A percentile compares a stretch with the other conserved stretches of the same genome.
These are phyloP conservation scores for Pseudoscleropodium purum DNA, from an alignment of 225 moss, liverwort and hornwort species.

Conservation along the genomic window DNA sequence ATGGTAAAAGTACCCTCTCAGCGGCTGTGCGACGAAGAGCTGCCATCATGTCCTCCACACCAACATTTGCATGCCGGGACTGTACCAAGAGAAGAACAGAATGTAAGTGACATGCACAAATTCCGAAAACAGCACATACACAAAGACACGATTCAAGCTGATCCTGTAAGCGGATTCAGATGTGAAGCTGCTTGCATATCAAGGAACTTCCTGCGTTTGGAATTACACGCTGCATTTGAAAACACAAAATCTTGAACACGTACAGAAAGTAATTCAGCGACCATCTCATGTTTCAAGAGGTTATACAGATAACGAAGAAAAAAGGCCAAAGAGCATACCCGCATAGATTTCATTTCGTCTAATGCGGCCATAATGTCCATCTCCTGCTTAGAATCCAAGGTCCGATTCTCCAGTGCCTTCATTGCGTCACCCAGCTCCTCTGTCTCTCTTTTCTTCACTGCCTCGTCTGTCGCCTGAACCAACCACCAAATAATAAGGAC, in stretches of 20 bases:
- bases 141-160: background rate
- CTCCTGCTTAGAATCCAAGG: constrained; percentile 81
- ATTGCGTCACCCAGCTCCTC: constrained; percentile 84
- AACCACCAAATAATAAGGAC: background rate
- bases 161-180: background rate
- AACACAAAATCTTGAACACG: background rate
- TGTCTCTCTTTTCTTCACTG: constrained; percentile 60
- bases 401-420: constrained; percentile 84
- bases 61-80: constrained; percentile 78
- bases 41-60: constrained; percentile 73
- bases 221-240: background rate
- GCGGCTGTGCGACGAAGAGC: constrained; percentile 57
- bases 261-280: background rate
- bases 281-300: background rate
- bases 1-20: constrained; percentile 29
- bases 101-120: background rate
- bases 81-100: constrained; percentile 18
- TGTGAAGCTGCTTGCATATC: background rate
- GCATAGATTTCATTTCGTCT: constrained; percentile 91
- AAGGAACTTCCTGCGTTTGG: background rate
- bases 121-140: background rate
- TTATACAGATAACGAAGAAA: background rate
- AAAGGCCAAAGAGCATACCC: constrained; percentile 30
- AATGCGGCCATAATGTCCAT: constrained; percentile 87
- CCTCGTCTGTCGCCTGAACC: constrained; percentile 67